Base-by-base conservation (phyloP, 2,329 filamentous ascomycete species). In the Eurotiales sp. region DNA sequence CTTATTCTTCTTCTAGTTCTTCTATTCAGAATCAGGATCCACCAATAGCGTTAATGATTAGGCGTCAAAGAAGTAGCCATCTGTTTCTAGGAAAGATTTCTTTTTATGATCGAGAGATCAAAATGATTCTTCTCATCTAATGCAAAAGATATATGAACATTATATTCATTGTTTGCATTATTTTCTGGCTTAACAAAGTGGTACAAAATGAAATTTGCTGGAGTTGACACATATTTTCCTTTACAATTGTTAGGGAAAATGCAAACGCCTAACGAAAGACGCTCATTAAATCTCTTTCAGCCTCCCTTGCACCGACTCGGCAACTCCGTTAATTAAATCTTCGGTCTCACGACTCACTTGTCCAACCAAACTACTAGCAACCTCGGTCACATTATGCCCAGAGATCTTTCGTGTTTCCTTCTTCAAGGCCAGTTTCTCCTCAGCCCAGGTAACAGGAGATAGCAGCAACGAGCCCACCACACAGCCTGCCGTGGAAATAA, bases 401-500 rank as follows among this genome's bases (percentile, higher is more conserved):
- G 30, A 37, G 40, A 23, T 6, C n/a, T 49, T 17, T 4, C 32
- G 40, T 19, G 32, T 21, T n/a, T 37, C 40, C 32, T 29, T 49
- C 32, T 49, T 44, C 40, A 49, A n/a, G 10, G 51, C 41, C n/a
- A 44, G 37, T 15, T 37, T 39, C 59, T 82, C 73, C 63, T 79
- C 75, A 39, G 73, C 56, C 71, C 71, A 75, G 17, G 74, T 75
- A 17, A 83, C 61, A 7, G 80, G 80, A 62, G 70, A 75, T 15
- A 79, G 60, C 8, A 75, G 15, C 41, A 78, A 52, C 1, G 83
- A 75, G 0, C 82, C 83, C 1, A 86, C 1, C 1, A 87, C 71
- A 58, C 87, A 92, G 3, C 87, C 63, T 3, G 80, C 55, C 0
- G 87, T 86, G 3, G 82, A 82, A 48, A 82, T 75, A 17, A 85